Evolutionary conservation across 2,329 filamentous ascomycete genomes (phyloP), one percentile per base, ranked within the genome.

Genomic region (Falciphora oryzae): DNA sequence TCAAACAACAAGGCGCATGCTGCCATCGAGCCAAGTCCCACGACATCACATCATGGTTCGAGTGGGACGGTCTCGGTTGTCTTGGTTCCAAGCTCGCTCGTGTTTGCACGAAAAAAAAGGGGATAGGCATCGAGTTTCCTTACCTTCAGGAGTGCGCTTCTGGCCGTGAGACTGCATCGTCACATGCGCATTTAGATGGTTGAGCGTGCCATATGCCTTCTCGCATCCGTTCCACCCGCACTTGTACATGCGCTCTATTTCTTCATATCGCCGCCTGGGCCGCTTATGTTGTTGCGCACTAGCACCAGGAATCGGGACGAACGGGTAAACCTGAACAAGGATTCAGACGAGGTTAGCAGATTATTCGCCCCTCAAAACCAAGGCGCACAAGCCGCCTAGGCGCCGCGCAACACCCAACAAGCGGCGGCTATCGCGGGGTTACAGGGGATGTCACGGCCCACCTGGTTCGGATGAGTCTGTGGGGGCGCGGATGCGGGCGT

Each of bases 201-300:
- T 99, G 67, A 99, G 80, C 61, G 95, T 99, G 66, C 95, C 95
- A 71, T 99, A 99, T 3, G 95, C 95, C 80, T 99, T 99, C 78
- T 99, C 95, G 74, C 95, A 99, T 11, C 93, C 93, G 69, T 97
- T 94, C 92, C 93, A 98, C 31, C 94, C 95, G 74, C 95, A 99
- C 78, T 98, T 98, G 83, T 99, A 98, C 95, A 99, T 98, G 74
- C 95, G 89, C 81, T 99, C 95, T 71, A 99, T 99, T 76, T 99
- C 95, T 78, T 99, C 95, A 72, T 97, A 99, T 64, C 95, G 87
- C 72, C 95, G 85, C 68, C 95, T 87, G 16, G 95, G 95, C 65
- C 95, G 88, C 81, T 99, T 99, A 77, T 98, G 94, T 75, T 99
- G 95, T 75, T 97, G 93, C 16, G 94, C 92, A n/a, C n/a, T n/a